Evolutionary conservation across 805 yeast genomes (phyloP).

Genomic region (Candida berthetii): DNA sequence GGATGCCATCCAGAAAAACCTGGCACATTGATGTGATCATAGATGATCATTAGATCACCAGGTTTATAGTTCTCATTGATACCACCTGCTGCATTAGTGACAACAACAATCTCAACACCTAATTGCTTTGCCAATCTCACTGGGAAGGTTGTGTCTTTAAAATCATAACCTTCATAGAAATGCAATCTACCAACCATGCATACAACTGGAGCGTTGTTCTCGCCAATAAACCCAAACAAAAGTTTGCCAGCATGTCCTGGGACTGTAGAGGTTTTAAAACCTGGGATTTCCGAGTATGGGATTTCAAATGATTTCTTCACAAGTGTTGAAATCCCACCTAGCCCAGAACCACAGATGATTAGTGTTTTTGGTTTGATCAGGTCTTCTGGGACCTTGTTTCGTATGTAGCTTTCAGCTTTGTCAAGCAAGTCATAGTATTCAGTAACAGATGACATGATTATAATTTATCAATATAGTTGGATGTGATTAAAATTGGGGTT

Average conservation of each 20-base stretch:
- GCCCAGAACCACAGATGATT: conserved; percentile 92
- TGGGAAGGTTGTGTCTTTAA: conserved; percentile 80
- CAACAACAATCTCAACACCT: conserved; percentile 59
- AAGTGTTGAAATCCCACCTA: conserved; percentile 72
- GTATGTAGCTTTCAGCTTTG: conserved; percentile 12
- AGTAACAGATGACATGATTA: not conserved
- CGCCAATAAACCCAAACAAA: conserved; percentile 71
- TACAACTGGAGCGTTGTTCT: conserved; percentile 67
- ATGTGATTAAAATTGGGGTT: not conserved
- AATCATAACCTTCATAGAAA: conserved; percentile 86
- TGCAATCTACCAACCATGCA: conserved; percentile 94
- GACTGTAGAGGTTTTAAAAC: conserved; percentile 77
- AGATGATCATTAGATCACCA: conserved; percentile 88
- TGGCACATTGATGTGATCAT: conserved; percentile 86
- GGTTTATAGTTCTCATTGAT: conserved; percentile 57
- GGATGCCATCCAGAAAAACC: conserved; percentile 90
- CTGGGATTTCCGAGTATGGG: conserved; percentile 67
- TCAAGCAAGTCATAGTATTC: conserved; percentile 10
- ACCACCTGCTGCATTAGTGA: conserved; percentile 98
- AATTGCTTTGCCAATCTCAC: conserved; percentile 65
- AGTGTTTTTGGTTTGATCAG: conserved; percentile 50
- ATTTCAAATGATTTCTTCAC: conserved; percentile 38
- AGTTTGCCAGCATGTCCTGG: conserved; percentile 86
- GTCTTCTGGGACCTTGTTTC: conserved; percentile 2
- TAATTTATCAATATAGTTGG: no score